Conservation (phyloP, 306 rosid genomes). For the Sphenostylis stenocarpa region DNA sequence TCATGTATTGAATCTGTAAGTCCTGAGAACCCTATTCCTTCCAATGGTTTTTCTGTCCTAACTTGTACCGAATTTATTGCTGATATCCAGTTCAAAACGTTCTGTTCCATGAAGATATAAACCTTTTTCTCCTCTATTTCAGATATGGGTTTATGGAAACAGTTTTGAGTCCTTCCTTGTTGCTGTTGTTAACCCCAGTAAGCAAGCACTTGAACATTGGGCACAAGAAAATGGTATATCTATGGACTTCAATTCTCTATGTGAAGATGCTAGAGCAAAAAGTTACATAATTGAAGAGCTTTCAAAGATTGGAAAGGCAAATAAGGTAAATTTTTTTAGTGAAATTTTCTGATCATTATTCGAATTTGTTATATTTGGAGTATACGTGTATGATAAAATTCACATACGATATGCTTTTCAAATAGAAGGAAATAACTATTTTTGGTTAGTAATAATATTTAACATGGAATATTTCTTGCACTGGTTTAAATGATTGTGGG, state of each 20-base stretch:
- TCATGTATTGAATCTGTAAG: slow-evolving; percentile 78
- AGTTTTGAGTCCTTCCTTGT: slow-evolving; percentile 94
- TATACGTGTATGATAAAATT: neutral
- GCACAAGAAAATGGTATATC: slow-evolving; percentile 73
- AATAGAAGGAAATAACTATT: neutral
- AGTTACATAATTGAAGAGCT: slow-evolving; percentile 69
- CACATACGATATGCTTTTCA: neutral
- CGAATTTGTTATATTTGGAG: slow-evolving; percentile 23
- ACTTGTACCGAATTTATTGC: slow-evolving; percentile 2
- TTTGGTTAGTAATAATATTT: neutral
- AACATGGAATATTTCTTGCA: neutral
- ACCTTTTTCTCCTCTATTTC: slow-evolving; percentile 21
- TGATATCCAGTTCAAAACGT: neutral
- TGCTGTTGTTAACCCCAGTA: slow-evolving; percentile 73
- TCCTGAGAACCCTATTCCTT: slow-evolving; percentile 22
- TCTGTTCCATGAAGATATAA: slow-evolving; percentile 15
- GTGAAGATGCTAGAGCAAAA: slow-evolving; percentile 68
- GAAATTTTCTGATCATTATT: neutral
- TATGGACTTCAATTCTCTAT: slow-evolving; percentile 68
- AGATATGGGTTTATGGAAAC: slow-evolving; percentile 97
- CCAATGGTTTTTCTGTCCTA: slow-evolving; percentile 12
- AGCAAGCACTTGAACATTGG: slow-evolving; percentile 72
- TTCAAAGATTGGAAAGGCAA: slow-evolving; percentile 68
- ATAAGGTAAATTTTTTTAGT: slow-evolving; percentile 57
- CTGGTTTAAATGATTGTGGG: neutral